Evolutionary conservation across 2,329 filamentous ascomycete species (phyloP), one percentile per base, ranked within the genome.

Genomic region (Microdochium nivale): DNA sequence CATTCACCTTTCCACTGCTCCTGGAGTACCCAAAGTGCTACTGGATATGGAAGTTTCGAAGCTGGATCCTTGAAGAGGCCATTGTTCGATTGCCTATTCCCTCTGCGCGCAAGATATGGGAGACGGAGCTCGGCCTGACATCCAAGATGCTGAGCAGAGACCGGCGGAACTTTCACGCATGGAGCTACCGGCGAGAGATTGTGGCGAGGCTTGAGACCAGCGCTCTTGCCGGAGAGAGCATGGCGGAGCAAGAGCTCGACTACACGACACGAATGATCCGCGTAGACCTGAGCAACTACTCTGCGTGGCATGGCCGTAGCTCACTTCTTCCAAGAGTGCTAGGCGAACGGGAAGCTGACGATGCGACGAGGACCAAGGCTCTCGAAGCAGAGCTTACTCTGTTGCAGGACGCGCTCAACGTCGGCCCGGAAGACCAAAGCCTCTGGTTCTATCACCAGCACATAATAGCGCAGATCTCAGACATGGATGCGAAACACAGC

Each of bases 41-140:
- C 73, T 97, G 94, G 92, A 92, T 99, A 62, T 99, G 94, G 94
- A 95, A 96, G 60, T 92, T 96, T 69, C 85, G 94, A 25, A 71
- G 86, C 47, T 99, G 94, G 91, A 74, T 92, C 2, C 75, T 99
- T 14, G 74, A 85, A 51, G 81, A 89, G 65, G 84, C 84, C 32
- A 87, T 86, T 47, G 65, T 75, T 13, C 74, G 84, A 19, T 74
- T 96, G 10, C 78, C 82, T 2, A 55, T 69, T 1, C 52, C 72
- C 0, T 64, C 72, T 16, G 81, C 89, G 2, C 77, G 79, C 23
- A 70, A 75, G 37, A 75, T 96, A 49, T 99, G 94, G 94, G 76
- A 86, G 60, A 83, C 86, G 56, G 94, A 99, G 67, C 79, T 99
- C 19, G 83, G 75, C 0, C 74, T 97, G 9, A 88, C 90, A 21